phyloP scores from a whole-genome alignment of 2,329 filamentous ascomycete species.

The Hymenoscyphus repandus region DNA sequence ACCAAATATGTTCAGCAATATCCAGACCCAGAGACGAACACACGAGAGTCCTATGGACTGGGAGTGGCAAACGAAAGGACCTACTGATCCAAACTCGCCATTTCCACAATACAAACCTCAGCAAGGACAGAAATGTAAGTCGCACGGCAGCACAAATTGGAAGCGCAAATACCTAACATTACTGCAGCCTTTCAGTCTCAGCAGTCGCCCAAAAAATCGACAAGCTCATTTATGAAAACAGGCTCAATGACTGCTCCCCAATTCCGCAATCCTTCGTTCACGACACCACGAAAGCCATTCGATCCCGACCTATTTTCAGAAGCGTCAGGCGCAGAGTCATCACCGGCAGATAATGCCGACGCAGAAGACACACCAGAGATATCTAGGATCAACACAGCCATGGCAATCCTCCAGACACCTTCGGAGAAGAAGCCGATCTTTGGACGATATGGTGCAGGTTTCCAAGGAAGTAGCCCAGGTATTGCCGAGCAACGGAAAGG shows the following conservation, averaged over 20 bases:
- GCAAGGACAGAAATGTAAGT: conserved; percentile 24
- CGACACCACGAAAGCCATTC: conserved; percentile 53
- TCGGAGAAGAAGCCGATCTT: conserved; percentile 39
- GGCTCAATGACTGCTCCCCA: conserved; percentile 39
- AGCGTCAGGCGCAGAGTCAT: conserved; percentile 53
- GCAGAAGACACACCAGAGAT: conserved; percentile 43
- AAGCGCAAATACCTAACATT: conserved; percentile 8
- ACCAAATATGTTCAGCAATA: conserved; percentile 31
- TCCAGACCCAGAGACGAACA: conserved; percentile 45
- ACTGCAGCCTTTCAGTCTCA: conserved; percentile 33
- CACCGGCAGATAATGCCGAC: conserved; percentile 52
- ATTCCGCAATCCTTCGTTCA: conserved; percentile 61
- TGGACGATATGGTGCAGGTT: conserved; percentile 39
- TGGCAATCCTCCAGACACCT: conserved; percentile 43
- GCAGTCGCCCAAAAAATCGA: conserved; percentile 39
- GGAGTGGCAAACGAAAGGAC: conserved; percentile 55
- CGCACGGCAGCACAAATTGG: background rate
- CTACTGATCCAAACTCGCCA: conserved; percentile 56
- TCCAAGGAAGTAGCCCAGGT: conserved; percentile 43
- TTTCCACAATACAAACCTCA: conserved; percentile 47
- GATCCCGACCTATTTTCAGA: conserved; percentile 51
- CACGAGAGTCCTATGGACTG: conserved; percentile 62
- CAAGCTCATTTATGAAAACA: conserved; percentile 40
- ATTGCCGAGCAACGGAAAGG: conserved; percentile 58
- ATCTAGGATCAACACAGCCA: conserved; percentile 47